Evolutionary conservation across 1,139 yeast species (phyloP).

Genomic region (Pichia norvegensis): DNA sequence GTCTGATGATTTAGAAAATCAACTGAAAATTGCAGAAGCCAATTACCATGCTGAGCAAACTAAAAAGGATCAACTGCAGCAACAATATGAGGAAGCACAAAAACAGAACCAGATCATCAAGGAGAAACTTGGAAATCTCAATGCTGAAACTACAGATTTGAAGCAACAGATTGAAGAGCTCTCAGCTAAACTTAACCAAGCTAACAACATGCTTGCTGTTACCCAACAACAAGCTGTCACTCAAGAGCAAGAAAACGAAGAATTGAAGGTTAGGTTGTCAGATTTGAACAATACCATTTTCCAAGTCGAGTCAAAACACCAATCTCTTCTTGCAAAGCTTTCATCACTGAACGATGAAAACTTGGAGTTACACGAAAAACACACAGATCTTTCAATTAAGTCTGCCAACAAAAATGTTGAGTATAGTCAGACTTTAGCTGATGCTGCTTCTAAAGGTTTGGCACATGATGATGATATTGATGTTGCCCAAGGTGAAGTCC

Average conservation of each 20-base stretch:
- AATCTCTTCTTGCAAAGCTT: constrained; percentile 16
- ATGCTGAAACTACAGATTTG: constrained; percentile 57
- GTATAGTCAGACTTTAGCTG: constrained; percentile 24
- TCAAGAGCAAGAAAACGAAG: constrained; percentile 38
- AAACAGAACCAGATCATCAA: constrained; percentile 56
- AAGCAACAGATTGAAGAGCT: constrained; percentile 47
- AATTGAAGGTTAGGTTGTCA: constrained; percentile 43
- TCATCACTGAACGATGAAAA: constrained; percentile 34
- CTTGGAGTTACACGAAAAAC: constrained; percentile 29
- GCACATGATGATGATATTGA: constrained; percentile 18
- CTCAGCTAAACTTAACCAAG: constrained; percentile 48
- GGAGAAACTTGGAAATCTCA: constrained; percentile 59
- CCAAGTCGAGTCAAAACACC: constrained; percentile 33
- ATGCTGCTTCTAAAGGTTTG: constrained; percentile 25
- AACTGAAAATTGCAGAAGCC: constrained; percentile 75
- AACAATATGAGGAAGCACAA: constrained; percentile 56
- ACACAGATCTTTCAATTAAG: constrained; percentile 27
- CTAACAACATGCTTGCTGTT: constrained; percentile 56
- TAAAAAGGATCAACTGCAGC: constrained; percentile 55
- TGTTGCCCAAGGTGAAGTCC: constrained; percentile 19
- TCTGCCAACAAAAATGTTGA: constrained; percentile 28
- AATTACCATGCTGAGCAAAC: constrained; percentile 65
- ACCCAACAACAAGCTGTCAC: constrained; percentile 63
- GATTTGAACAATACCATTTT: constrained; percentile 35
- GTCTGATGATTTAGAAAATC: constrained; percentile 64